phyloP scores from a whole-genome alignment of 345 rosid genomes.

The Melaleuca alternifolia region DNA sequence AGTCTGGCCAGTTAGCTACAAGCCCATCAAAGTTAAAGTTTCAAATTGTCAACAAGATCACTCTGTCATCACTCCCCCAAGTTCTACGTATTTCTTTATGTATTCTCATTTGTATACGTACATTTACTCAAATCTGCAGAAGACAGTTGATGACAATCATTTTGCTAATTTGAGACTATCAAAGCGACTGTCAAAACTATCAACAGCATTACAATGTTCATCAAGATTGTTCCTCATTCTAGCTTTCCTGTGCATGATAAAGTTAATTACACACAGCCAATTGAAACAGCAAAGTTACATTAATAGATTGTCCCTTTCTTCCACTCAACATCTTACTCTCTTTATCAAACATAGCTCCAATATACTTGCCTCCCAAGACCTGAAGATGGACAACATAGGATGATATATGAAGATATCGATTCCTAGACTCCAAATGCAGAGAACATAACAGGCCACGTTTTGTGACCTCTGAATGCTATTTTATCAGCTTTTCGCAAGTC shows the following conservation, averaged over 20 bases:
- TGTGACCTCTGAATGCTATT: neutral
- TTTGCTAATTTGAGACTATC: neutral
- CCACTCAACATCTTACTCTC: neutral
- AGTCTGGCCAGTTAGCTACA: neutral
- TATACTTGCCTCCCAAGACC: neutral
- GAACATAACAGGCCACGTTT: neutral
- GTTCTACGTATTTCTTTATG: neutral
- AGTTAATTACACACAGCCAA: neutral
- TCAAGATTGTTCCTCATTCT: neutral
- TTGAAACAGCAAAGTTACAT: neutral
- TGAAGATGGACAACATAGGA: neutral
- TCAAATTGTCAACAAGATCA: neutral
- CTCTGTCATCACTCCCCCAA: neutral
- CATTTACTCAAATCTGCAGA: neutral
- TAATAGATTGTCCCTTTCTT: neutral
- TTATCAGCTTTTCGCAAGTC: neutral
- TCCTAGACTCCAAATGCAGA: neutral
- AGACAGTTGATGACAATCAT: neutral
- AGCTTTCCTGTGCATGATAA: neutral
- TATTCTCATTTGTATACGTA: neutral
- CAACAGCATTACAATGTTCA: neutral
- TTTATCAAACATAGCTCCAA: neutral
- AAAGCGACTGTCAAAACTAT: neutral
- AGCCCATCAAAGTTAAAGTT: neutral
- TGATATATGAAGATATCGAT: neutral